Evolutionary conservation across 257 asterid species (phyloP), one percentile per base, ranked within the genome.

Genomic region (Paulownia fortunei): DNA sequence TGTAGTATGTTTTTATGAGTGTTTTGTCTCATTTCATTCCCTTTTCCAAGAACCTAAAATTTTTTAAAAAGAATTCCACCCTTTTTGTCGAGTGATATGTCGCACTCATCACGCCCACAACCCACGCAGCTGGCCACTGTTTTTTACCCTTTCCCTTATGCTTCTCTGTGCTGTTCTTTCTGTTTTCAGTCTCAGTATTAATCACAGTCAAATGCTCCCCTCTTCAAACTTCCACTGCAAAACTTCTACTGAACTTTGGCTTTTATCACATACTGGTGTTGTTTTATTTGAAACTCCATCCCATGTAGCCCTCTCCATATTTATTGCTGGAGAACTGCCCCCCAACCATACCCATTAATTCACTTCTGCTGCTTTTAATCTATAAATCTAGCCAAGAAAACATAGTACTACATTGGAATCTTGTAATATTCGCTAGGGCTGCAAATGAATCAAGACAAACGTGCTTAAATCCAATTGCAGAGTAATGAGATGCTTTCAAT

Each of bases 41-140:
- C 87, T 89, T 89, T 89, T 83, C 89, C 91, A 82, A 89, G 82
- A 81, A 69, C 5, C 36, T 56, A 60, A 61, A 51, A 77, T 41
- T 41, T 41, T 19, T 16, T 10, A 58, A 70, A 72, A 83, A 74
- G 49, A 75, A 51, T 44, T 78, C 76, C 8, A 54, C 67, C 74
- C 89, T 69, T 86, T 68, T 83, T 92, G 97, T 86, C 94, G 90
- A 89, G 87, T 90, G 94, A 88, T 44, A 85, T 6, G 92, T 90
- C 93, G 83, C 89, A 86, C 82, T 92, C 94, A 84, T 90, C 65
- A 85, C 80, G 16, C 84, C 87, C 87, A 80, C 87, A 73, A 64
- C 23, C 81, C 80, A 34, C 58, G 36, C 66, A 36, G 51, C 41
- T 58, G 51, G 10, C 32, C 2, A 15, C 52, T 37, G 32, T 1